Base-by-base conservation (phyloP, 2,329 filamentous ascomycete species). In the Emergomyces pasteurianus region DNA sequence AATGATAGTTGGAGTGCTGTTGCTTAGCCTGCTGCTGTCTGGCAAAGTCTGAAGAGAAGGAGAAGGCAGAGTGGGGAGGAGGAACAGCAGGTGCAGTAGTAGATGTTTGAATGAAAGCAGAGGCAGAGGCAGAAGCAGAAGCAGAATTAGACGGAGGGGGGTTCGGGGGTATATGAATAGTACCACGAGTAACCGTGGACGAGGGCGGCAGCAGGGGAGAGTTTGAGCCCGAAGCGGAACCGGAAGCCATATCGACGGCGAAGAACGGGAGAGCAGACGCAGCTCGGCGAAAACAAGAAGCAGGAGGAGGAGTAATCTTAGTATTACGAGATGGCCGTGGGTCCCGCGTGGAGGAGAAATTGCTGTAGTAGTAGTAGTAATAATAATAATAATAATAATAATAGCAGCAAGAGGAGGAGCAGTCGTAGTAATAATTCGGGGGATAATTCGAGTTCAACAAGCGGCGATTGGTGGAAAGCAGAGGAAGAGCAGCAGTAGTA, bases 11-110 rank as follows among this genome's bases (percentile, higher is more conserved):
- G 70, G 77, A 81, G 67, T 78, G 78, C 64, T 80, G 77, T 72
- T 84, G 82, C 71, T 83, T 83, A 67, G 76, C 74, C 68, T 82
- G 71, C 71, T 83, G 80, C 66, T 84, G 81, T 74, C 79, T 76
- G 71, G 78, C 76, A 74, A 83, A 84, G 75, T 83, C 80, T 72
- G 78, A 75, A 67, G 78, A 81, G 72, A 74, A 75, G 69, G 74
- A 78, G 72, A 74, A 75, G 69, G 74, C 78, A 34, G 61, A 47
- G 53, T 57, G 38, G 58, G 46, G n/a, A 23, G 40, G 55, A 34
- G 56, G 28, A 2, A 21, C 31, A 46, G 43, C 2, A 46, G 43
- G 0, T 21, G n/a, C 2, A 23, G 43, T 0, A 23, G 43, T 4
- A 9, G 46, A 8, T 14, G 46, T 26, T 12, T 7, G 2, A 26